Base-by-base conservation (phyloP, 768 basidiomycete genomes). In the Dacryopinax primogenitus region DNA sequence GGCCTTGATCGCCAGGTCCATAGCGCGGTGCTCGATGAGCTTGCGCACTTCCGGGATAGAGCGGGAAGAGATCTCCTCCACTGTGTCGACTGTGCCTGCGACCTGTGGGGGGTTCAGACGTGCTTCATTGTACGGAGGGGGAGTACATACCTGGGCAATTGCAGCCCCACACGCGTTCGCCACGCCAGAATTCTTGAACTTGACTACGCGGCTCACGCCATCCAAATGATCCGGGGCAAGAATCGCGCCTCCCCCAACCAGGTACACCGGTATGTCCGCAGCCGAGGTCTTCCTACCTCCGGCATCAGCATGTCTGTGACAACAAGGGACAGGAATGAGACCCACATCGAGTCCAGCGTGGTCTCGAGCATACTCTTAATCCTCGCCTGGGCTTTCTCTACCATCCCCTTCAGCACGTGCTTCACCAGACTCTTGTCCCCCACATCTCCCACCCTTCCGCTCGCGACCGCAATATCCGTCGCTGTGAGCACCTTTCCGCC, bases 81-180 rank as follows among this genome's bases (percentile, higher is more conserved):
- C 66, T 4, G 71, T 69, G 63, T 74, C 73, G 35, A 74, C 65
- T 12, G 64, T 45, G 7, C 69, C 69, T 2, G 70, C 58, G 2
- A 74, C 70, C 35, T 72, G 67, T n/a, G n/a, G n/a, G n/a, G n/a
- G n/a, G n/a, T n/a, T n/a, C n/a, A n/a, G n/a, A n/a, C n/a, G n/a
- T n/a, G n/a, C n/a, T n/a, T n/a, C n/a, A n/a, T n/a, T n/a, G n/a
- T n/a, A n/a, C n/a, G n/a, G n/a, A n/a, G n/a, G n/a, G n/a, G n/a
- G n/a, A n/a, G n/a, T n/a, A n/a, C n/a, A n/a, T n/a, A n/a, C n/a
- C n/a, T n/a, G n/a, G n/a, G 73, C 72, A 34, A 68, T 67, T 1
- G 72, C 72, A 2, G 73, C 73, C 1, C 73, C 73, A 4, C 72
- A 70, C 15, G 73, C 73, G 62, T 74, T 74, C 6, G 73, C 73